These are phyloP conservation scores for Trichopus zeylanicus DNA, from an alignment of 116 monocot genomes.

Conservation along the genomic window DNA sequence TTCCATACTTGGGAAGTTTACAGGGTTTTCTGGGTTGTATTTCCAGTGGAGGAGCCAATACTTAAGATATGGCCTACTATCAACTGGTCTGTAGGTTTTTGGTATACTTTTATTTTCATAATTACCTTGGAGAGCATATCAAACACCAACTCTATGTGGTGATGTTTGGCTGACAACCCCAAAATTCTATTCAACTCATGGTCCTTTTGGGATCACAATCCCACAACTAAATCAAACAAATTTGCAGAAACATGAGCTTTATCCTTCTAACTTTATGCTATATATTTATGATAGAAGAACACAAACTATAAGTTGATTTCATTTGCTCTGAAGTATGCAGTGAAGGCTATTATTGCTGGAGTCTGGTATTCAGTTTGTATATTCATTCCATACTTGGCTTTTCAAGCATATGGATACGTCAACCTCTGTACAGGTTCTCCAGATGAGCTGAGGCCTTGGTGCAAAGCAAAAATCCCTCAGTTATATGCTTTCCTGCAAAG, in stretches of 20 bases:
- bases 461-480: conserved; percentile 55
- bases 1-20: no score
- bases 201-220: not conserved
- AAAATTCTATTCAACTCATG: not conserved
- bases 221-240: not conserved
- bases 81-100: no score
- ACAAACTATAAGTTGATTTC: not conserved
- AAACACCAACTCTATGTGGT: not conserved
- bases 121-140: not conserved
- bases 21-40: no score
- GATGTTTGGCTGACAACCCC: not conserved
- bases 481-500: conserved; percentile 83
- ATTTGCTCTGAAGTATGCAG: conserved; percentile 38
- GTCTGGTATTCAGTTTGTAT: conserved; percentile 28
- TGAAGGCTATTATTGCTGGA: conserved; percentile 31
- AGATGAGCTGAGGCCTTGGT: conserved; percentile 73
- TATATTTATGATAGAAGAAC: not conserved
- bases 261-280: not conserved
- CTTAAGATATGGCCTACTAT: no score
- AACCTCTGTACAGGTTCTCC: conserved; percentile 38
- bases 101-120: no score
- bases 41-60: no score
- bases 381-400: conserved; percentile 60
- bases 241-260: not conserved
- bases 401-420: conserved; percentile 78